phyloP scores from a whole-genome alignment of 495 filamentous ascomycete genomes.

The Talaromyces ruber region DNA sequence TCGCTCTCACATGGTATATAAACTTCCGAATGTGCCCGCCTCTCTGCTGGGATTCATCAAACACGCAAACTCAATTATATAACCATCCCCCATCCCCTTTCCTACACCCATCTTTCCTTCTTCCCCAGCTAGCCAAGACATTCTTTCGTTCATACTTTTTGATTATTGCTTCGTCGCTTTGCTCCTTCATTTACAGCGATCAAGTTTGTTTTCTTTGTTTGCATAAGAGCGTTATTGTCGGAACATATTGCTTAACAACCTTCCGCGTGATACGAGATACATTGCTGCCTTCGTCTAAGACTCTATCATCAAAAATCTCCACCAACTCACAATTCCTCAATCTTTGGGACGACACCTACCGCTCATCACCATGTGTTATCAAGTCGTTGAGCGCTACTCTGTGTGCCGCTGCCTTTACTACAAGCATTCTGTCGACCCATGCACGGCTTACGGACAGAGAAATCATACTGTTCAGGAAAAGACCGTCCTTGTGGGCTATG shows the following conservation, averaged over 20 bases:
- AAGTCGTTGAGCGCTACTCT: conserved; percentile 66
- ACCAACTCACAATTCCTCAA: neutral
- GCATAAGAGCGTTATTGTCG: neutral
- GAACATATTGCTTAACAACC: neutral
- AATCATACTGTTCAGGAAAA: conserved; percentile 67
- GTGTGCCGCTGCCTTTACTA: conserved; percentile 78
- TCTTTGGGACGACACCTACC: neutral
- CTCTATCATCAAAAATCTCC: neutral
- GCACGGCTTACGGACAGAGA: conserved; percentile 57
- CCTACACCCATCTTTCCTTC: neutral
- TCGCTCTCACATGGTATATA: neutral
- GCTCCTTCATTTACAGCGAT: neutral
- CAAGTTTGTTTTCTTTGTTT: conserved; percentile 2
- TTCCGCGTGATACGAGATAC: neutral
- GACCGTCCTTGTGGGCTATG: conserved; percentile 71
- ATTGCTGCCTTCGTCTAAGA: neutral
- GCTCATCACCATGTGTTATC: conserved; percentile 52
- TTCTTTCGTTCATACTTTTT: conserved; percentile 1
- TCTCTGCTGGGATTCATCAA: neutral
- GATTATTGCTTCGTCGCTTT: neutral
- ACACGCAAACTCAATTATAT: neutral
- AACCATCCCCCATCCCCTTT: neutral
- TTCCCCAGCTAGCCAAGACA: conserved; percentile 1
- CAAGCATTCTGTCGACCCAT: conserved; percentile 69
- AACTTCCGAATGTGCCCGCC: neutral